Percentiles rank a stretch among this genome's conserved stretches.
phyloP scores from a whole-genome alignment of 2,329 filamentous ascomycete species.

The Ceratocystis alfenasii region DNA sequence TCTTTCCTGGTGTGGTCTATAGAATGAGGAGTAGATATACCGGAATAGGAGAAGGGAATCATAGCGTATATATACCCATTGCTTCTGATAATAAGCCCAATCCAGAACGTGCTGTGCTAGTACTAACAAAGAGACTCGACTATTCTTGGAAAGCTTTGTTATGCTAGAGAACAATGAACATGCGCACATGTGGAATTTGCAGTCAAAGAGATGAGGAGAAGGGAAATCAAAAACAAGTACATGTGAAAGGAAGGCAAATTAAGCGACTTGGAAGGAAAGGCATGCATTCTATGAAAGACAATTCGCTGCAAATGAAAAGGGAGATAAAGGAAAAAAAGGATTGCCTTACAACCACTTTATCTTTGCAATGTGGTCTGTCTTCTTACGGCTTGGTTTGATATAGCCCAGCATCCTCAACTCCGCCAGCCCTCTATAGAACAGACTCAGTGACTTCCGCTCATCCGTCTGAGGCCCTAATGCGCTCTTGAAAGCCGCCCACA shows the following conservation, averaged over 20 bases:
- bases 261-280: background rate
- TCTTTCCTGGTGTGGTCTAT: no score
- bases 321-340: background rate
- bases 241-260: background rate
- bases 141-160: background rate
- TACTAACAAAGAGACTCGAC: background rate
- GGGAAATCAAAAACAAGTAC: background rate
- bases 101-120: no score
- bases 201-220: background rate
- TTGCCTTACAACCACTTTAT: constrained; percentile 56
- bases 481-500: constrained; percentile 65
- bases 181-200: no score
- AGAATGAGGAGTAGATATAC: no score
- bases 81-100: no score
- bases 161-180: no score
- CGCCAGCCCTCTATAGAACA: constrained; percentile 76
- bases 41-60: no score
- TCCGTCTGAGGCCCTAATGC: constrained; percentile 40
- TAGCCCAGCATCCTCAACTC: constrained; percentile 79
- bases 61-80: no score
- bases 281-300: background rate
- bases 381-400: constrained; percentile 80
- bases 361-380: constrained; percentile 84
- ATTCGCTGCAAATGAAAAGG: background rate
- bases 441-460: constrained; percentile 50